Evolutionary conservation across 2,329 filamentous ascomycete species (phyloP).

Genomic region (Cercospora sp.): DNA sequence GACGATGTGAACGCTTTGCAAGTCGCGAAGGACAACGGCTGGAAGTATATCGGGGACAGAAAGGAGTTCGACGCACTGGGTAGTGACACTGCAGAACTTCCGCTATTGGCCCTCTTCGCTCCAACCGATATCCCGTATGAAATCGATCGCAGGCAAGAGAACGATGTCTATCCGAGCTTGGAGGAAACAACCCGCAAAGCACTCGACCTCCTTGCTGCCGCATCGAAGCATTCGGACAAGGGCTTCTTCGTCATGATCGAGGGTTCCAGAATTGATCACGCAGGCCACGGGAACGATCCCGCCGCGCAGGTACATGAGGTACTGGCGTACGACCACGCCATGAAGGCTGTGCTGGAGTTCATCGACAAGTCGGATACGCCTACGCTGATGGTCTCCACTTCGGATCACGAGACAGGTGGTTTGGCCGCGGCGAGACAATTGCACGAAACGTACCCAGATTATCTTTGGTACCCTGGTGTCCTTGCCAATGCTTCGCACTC

Average conservation of each 20-base stretch:
- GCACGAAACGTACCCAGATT: conserved; percentile 62
- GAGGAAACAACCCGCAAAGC: conserved; percentile 89
- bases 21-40: conserved; percentile 74
- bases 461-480: conserved; percentile 78
- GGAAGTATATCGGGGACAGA: conserved; percentile 73
- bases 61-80: conserved; percentile 69
- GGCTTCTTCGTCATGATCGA: conserved; percentile 99
- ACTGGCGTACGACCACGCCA: conserved; percentile 87
- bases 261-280: conserved; percentile 92
- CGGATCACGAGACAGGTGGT: conserved; percentile 95
- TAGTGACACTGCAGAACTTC: conserved; percentile 67
- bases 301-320: conserved; percentile 72
- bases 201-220: conserved; percentile 73
- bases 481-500: conserved; percentile 78
- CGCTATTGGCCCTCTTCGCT: conserved; percentile 84
- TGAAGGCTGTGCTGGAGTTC: conserved; percentile 81
- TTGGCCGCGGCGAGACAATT: conserved; percentile 76
- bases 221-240: conserved; percentile 79
- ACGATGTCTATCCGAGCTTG: conserved; percentile 80
- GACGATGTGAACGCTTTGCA: conserved; percentile 75
- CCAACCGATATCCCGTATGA: conserved; percentile 84
- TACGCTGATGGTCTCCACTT: conserved; percentile 82
- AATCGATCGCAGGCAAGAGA: conserved; percentile 78
- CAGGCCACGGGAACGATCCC: conserved; percentile 65
- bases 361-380: conserved; percentile 71